Percentiles rank a stretch among this genome's conserved stretches.
These are phyloP conservation scores for Lachnellula suecica DNA, from an alignment of 2,329 filamentous ascomycete species.

Conservation along the genomic window DNA sequence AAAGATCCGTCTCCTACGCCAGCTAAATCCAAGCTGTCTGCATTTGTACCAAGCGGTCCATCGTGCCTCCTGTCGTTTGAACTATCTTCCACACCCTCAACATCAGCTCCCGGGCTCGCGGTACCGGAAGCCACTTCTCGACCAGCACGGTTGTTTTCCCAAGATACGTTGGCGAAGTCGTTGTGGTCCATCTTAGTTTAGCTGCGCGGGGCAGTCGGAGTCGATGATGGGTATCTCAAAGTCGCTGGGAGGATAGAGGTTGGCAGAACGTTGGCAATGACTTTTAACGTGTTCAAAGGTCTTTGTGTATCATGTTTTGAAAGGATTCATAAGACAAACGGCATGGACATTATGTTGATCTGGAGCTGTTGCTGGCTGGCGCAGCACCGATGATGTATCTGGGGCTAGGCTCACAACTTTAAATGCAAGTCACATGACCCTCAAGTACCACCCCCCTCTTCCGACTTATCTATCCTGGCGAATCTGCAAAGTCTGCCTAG, in stretches of 20 bases:
- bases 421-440: not conserved
- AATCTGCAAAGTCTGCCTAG: not conserved
- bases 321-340: not conserved
- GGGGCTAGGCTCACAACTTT: not conserved
- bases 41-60: constrained; percentile 32
- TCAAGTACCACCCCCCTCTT: not conserved
- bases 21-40: constrained; percentile 50
- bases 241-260: not conserved
- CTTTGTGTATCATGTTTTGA: not conserved
- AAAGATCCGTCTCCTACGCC: constrained; percentile 72
- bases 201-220: constrained; percentile 25
- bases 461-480: not conserved
- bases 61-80: constrained; percentile 20
- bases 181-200: constrained; percentile 42
- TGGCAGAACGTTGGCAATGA: not conserved
- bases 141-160: constrained; percentile 62
- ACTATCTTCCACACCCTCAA: constrained; percentile 22
- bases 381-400: not conserved
- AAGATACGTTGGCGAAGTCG: constrained; percentile 80
- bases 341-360: not conserved
- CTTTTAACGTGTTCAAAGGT: not conserved
- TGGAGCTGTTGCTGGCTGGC: not conserved
- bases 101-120: constrained; percentile 40
- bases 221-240: not conserved
- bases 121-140: constrained; percentile 41